Evolutionary conservation across 2,329 filamentous ascomycete genomes (phyloP).

Genomic region (Aspergillus fijiensis): DNA sequence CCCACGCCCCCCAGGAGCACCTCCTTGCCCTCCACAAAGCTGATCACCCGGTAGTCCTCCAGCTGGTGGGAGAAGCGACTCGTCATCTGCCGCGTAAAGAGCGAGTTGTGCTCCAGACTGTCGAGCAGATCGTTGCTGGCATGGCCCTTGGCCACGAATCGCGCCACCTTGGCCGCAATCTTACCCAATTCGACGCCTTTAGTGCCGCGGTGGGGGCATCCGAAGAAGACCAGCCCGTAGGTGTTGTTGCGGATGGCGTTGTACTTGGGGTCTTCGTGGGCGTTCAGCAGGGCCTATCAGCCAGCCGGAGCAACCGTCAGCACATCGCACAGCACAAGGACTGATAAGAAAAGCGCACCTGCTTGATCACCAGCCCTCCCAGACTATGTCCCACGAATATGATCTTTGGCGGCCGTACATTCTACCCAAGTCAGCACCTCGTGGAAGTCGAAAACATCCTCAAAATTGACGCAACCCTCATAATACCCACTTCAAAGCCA

Average conservation of each 20-base stretch:
- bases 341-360: constrained; percentile 17
- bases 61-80: constrained; percentile 35
- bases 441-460: too few relatives aligned
- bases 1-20: constrained; percentile 29
- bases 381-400: constrained; percentile 35
- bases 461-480: too few relatives aligned
- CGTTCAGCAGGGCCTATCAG: constrained; percentile 33
- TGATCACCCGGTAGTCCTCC: constrained; percentile 35
- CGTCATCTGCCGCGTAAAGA: constrained; percentile 34
- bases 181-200: constrained; percentile 35
- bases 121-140: constrained; percentile 32
- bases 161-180: constrained; percentile 35
- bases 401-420: constrained; percentile 27
- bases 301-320: background rate
- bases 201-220: constrained; percentile 35
- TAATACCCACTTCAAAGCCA: too few relatives aligned
- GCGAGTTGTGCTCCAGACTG: constrained; percentile 32
- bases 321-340: background rate
- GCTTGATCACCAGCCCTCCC: constrained; percentile 34
- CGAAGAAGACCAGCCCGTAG: constrained; percentile 36
- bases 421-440: constrained; percentile 5
- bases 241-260: constrained; percentile 33
- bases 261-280: constrained; percentile 37
- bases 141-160: constrained; percentile 32
- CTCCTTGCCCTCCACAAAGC: constrained; percentile 37